A percentile compares a stretch with the other conserved stretches of the same genome.
These are phyloP conservation scores for Crotalaria pallida DNA, from an alignment of 306 rosid genomes.

Conservation along the genomic window DNA sequence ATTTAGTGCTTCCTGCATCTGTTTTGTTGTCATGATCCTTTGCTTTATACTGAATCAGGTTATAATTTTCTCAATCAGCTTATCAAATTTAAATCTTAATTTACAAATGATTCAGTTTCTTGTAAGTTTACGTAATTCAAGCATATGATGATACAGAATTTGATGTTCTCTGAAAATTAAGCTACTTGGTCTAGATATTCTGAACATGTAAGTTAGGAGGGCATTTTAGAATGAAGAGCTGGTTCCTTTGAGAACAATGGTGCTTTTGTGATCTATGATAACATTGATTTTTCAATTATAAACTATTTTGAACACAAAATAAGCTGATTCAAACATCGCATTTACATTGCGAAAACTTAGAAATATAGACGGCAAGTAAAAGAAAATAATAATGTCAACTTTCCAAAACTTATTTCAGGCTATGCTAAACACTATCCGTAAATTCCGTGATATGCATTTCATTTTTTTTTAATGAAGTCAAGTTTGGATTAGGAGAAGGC, in stretches of 20 bases:
- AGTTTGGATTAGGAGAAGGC: no score
- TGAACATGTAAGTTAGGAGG: conserved; percentile 59
- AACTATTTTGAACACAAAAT: no score
- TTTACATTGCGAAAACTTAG: no score
- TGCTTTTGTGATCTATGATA: conserved; percentile 61
- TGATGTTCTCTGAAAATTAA: conserved; percentile 85
- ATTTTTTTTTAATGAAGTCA: no score
- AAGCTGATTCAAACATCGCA: no score
- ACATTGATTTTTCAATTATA: no score
- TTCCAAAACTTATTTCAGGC: neutral
- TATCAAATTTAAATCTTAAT: conserved; percentile 6
- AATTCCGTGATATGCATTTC: neutral
- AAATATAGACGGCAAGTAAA: no score
- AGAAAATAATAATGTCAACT: no score
- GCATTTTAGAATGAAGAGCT: conserved; percentile 61
- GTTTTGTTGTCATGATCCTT: neutral
- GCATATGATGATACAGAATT: conserved; percentile 61
- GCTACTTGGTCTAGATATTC: conserved; percentile 73
- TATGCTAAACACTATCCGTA: neutral
- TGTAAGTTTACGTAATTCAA: conserved; percentile 58
- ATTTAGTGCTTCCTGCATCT: conserved; percentile 1
- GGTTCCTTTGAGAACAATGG: conserved; percentile 78
- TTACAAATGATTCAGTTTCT: conserved; percentile 27
- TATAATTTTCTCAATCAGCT: neutral
- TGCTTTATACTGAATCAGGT: neutral